These are phyloP conservation scores for Phytophthora constricta DNA, from an alignment of 352 stramenopile species.

Conservation along the genomic window DNA sequence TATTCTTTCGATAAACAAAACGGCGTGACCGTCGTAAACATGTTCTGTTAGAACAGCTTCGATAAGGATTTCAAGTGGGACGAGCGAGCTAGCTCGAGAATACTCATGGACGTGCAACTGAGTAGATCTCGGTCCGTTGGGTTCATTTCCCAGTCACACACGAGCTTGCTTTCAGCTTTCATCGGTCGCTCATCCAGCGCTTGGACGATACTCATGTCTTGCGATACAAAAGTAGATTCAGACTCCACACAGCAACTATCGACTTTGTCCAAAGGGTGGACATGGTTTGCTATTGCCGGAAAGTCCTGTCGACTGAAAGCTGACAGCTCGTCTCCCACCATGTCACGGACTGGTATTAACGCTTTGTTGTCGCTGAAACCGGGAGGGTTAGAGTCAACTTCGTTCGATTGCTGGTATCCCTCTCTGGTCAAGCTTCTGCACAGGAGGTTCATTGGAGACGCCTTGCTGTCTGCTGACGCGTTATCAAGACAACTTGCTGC, in stretches of 20 bases:
- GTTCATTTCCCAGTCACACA: conserved; percentile 25
- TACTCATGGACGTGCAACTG: conserved; percentile 35
- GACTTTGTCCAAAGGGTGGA: neutral
- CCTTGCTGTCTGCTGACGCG: neutral
- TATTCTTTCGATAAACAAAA: no score
- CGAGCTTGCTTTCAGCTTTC: conserved; percentile 34
- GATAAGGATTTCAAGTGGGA: conserved; percentile 31
- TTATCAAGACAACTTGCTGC: neutral
- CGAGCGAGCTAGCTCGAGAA: conserved; percentile 40
- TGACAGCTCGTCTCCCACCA: no score
- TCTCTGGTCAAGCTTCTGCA: neutral
- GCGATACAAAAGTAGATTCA: neutral
- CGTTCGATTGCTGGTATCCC: no score
- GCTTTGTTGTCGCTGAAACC: no score
- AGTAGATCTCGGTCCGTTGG: conserved; percentile 24
- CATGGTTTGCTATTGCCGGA: no score
- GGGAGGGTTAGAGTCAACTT: no score
- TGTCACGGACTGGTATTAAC: no score
- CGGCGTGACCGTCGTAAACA: no score
- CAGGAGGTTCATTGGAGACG: neutral
- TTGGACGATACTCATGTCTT: neutral
- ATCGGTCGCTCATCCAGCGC: conserved; percentile 29
- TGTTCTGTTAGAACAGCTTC: conserved; percentile 33
- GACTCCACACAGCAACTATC: neutral
- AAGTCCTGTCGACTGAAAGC: no score